Percentiles rank a stretch among this genome's conserved stretches.
phyloP scores from a whole-genome alignment of 345 rosid species.

The Erodium maritimum region DNA sequence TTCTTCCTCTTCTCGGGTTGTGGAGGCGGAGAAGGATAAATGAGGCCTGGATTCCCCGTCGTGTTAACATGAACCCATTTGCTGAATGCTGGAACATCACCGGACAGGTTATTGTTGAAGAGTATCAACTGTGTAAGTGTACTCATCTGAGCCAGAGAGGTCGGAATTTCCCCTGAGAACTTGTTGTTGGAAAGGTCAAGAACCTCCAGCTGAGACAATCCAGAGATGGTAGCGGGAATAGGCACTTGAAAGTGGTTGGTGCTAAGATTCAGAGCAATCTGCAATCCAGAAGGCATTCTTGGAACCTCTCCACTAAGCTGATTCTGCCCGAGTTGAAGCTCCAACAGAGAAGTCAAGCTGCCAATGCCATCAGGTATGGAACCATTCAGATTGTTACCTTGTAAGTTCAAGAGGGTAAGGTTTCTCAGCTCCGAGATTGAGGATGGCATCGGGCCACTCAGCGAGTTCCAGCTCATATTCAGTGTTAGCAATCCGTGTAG shows the following conservation, averaged over 20 bases:
- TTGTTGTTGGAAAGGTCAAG: conserved; percentile 65
- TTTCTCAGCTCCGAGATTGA: conserved; percentile 28
- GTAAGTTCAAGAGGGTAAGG: conserved; percentile 37
- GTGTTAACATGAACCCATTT: conserved; percentile 9
- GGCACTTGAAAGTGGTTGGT: conserved; percentile 40
- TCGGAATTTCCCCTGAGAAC: conserved; percentile 43
- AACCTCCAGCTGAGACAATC: conserved; percentile 37
- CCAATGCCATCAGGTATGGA: conserved; percentile 33
- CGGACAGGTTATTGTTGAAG: conserved; percentile 45
- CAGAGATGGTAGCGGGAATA: conserved; percentile 29
- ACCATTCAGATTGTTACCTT: conserved; percentile 44
- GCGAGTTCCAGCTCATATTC: conserved; percentile 44
- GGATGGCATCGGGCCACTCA: conserved; percentile 50
- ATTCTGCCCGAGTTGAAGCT: conserved; percentile 68
- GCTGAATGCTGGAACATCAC: conserved; percentile 29
- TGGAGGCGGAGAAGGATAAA: not conserved
- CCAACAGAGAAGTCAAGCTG: conserved; percentile 28
- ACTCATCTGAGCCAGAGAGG: conserved; percentile 3
- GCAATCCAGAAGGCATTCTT: conserved; percentile 41
- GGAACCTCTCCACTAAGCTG: conserved; percentile 45
- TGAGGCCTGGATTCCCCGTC: conserved; percentile 34
- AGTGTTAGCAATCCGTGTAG: conserved; percentile 23
- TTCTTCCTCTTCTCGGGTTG: conserved; percentile 14
- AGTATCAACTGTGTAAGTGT: conserved; percentile 46
- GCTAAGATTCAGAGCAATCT: conserved; percentile 68